Evolutionary conservation across 345 rosid genomes (phyloP).

Genomic region (Carallia brachiata): DNA sequence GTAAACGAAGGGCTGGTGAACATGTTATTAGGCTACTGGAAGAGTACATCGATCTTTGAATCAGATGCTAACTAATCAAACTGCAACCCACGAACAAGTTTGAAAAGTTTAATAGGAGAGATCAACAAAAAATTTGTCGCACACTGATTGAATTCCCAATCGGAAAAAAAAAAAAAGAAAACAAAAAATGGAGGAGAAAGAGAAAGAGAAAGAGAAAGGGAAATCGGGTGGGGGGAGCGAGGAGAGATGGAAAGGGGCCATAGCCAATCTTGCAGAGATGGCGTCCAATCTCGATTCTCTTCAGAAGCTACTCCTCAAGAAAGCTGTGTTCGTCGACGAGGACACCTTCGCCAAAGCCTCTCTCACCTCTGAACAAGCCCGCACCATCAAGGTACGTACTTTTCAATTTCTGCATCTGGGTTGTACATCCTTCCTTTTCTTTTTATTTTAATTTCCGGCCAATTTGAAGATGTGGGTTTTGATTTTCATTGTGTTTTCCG

Average conservation of each 20-base stretch:
- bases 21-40: too few relatives aligned
- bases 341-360: slow-evolving; percentile 86
- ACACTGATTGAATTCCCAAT: too few relatives aligned
- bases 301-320: slow-evolving; percentile 73
- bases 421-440: neutral
- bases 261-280: slow-evolving; percentile 77
- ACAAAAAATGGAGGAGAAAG: slow-evolving; percentile 36
- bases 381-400: slow-evolving; percentile 68
- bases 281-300: slow-evolving; percentile 80
- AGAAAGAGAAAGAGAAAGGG: slow-evolving; percentile 36
- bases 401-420: neutral
- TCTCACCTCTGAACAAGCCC: slow-evolving; percentile 84
- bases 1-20: too few relatives aligned
- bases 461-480: slow-evolving; percentile 4
- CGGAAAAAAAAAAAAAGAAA: neutral
- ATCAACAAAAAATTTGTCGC: too few relatives aligned
- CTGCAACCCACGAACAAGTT: too few relatives aligned
- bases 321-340: slow-evolving; percentile 92
- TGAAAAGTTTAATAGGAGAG: too few relatives aligned
- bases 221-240: slow-evolving; percentile 34
- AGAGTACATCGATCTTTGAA: too few relatives aligned
- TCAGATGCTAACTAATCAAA: too few relatives aligned
- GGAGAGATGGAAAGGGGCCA: slow-evolving; percentile 90
- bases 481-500: neutral
- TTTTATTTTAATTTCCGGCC: neutral